Base-by-base conservation (phyloP, 2,329 filamentous ascomycete species). In the Apiospora saccharicola region DNA sequence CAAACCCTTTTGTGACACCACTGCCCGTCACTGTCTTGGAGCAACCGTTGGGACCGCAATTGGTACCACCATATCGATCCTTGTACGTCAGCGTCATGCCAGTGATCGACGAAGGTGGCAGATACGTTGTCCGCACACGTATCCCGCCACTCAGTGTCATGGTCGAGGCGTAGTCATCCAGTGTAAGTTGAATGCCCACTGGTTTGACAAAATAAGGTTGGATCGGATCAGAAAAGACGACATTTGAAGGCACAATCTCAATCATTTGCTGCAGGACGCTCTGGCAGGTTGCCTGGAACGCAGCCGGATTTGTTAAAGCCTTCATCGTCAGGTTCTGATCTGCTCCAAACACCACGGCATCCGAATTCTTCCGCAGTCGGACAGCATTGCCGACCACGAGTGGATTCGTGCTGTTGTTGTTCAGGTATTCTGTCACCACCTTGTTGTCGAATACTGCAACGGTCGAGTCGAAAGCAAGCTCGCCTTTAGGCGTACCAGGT, bases 171-270 rank as follows among this genome's bases (percentile, higher is more conserved):
- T 85, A 86, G 10, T 83, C 76, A 70, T 86, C 82, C 22, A 91
- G 81, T 0, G 86, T 86, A 49, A 91, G 83, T 76, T 90, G 88
- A 75, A 91, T 79, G 69, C 85, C 82, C 70, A 88, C 86, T 4
- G 90, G 90, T 82, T 91, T 92, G 76, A 91, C 85, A 22, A 84
- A 84, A 78, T 91, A 91, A 0, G 89, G 88, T 13, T 80, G 79
- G 71, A 91, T 85, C 2, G 86, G 83, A 68, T 86, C 86, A 0
- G 86, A 85, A 4, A 91, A 84, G 0, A 80, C 81, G 4, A 90
- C 86, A 3, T 82, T 82, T 3, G 80, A 77, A 2, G 89, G 89
- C 0, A 91, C 89, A 4, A 86, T 83, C n/a, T 92, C 88, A 72
- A 91, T 89, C 89, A 91, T 88, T 77, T 86, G 87, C 77, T 89